Base-by-base conservation (phyloP, 2,329 filamentous ascomycete genomes). In the Neopestalotiopsis sp. region DNA sequence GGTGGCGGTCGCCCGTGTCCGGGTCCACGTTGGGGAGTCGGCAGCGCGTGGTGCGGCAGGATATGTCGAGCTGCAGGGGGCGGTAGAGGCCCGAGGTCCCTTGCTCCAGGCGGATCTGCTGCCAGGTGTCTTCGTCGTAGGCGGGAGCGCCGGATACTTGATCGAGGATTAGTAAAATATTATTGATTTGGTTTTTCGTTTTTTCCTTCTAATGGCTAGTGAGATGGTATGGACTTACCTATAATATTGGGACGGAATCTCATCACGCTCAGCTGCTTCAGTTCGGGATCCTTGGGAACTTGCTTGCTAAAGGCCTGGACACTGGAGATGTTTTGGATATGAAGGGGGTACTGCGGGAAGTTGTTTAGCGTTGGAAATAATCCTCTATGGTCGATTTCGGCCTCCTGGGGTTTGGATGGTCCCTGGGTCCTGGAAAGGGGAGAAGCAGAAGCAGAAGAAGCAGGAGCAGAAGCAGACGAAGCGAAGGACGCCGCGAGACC, bases 171-270 rank as follows among this genome's bases (percentile, higher is more conserved):
- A 28, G 24, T 28, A 28, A 28, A 28, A 28, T 28, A 4, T 28
- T 17, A 4, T 13, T 4, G 12, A 12, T 45, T 17, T 42, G 40
- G 9, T 42, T 42, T 42, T 28, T 28, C 3, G 24, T 28, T 28
- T 28, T 28, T 28, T 28, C 24, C 24, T 24, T 24, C 24, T 24
- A 24, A 24, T 24, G 24, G 24, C 24, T 24, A 24, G 24, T 24
- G 24, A 24, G 24, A 2, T 10, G 24, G 12, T 28, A 20, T 17
- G 13, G 6, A 72, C 82, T 78, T 78, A 90, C 88, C 80, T 72
- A 93, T 90, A 42, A 95, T 89, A 74, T 95, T 94, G 49, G 92
- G 87, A 30, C 92, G 86, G 79, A 93, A 94, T 13, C 91, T 86
- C 17, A 86, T 81, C 9, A 88, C 86, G 68, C 91, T 88, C 0